These are phyloP conservation scores for Gaertneriomyces sp. DNA, from an alignment of 192 early-diverging fungal genomes.

Conservation along the genomic window DNA sequence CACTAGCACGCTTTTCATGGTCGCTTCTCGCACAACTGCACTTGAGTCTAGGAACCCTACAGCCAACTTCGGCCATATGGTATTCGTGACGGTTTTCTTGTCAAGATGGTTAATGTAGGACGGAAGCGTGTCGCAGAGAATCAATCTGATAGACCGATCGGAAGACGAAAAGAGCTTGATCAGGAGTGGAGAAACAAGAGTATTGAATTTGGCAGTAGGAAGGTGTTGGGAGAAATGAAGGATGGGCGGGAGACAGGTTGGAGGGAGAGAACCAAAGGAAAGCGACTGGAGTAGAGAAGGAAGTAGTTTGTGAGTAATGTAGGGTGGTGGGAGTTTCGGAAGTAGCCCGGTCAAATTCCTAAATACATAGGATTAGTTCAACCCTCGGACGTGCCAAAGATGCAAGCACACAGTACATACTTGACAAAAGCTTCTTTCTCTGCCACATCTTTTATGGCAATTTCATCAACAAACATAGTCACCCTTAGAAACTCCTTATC, in stretches of 20 bases:
- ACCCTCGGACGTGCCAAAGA: no score
- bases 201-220: slow-evolving; percentile 50
- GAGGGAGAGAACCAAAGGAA: no score
- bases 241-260: no score
- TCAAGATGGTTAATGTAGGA: slow-evolving; percentile 68
- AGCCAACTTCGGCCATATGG: slow-evolving; percentile 83
- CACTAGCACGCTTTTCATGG: slow-evolving; percentile 76
- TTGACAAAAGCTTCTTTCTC: slow-evolving; percentile 77
- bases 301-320: no score
- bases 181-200: slow-evolving; percentile 65
- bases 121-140: slow-evolving; percentile 76
- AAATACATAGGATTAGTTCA: no score
- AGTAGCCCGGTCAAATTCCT: no score
- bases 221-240: no score
- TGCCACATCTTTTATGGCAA: slow-evolving; percentile 81
- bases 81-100: slow-evolving; percentile 66
- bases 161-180: slow-evolving; percentile 82
- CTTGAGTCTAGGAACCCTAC: slow-evolving; percentile 82
- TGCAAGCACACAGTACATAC: slow-evolving; percentile 7
- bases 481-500: slow-evolving; percentile 79
- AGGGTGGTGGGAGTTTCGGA: no score
- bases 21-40: slow-evolving; percentile 86
- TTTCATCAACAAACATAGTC: slow-evolving; percentile 85
- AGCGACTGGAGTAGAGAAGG: no score
- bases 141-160: slow-evolving; percentile 82